Conservation (phyloP, 257 asterid genomes). For the Linderniella brevidens region DNA sequence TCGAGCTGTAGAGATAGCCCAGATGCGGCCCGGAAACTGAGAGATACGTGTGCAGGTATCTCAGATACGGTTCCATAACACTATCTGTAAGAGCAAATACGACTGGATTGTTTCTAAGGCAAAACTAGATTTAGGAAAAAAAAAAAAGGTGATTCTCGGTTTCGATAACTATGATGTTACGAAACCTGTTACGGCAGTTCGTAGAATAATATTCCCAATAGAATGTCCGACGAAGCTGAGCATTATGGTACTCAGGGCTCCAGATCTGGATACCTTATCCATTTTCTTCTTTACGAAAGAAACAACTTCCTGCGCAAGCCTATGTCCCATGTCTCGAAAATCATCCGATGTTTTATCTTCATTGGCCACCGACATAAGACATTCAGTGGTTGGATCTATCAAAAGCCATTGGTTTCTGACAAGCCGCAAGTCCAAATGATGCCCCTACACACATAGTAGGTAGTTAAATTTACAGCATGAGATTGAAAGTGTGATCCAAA, state of each 20-base stretch:
- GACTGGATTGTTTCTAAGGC: neutral
- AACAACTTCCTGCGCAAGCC: conserved; percentile 91
- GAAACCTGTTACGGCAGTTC: conserved; percentile 86
- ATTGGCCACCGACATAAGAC: conserved; percentile 80
- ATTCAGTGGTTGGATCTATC: conserved; percentile 75
- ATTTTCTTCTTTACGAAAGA: conserved; percentile 78
- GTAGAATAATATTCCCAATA: conserved; percentile 76
- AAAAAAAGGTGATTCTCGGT: neutral
- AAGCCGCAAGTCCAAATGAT: conserved; percentile 87
- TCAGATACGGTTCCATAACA: conserved; percentile 81
- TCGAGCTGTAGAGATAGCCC: conserved; percentile 86
- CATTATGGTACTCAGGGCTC: conserved; percentile 54
- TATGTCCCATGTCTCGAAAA: conserved; percentile 88
- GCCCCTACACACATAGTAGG: conserved; percentile 44
- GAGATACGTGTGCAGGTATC: conserved; percentile 68
- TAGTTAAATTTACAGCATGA: too few species aligned
- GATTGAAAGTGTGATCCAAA: too few species aligned
- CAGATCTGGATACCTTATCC: conserved; percentile 79
- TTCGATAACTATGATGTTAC: too few species aligned
- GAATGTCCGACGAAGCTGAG: conserved; percentile 95
- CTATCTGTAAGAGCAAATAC: conserved; percentile 30
- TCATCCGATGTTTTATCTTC: conserved; percentile 97
- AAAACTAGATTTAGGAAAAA: too few species aligned
- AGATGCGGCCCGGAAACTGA: conserved; percentile 96
- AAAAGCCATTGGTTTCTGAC: conserved; percentile 94